Conservation (phyloP, 352 stramenopile species). For the Globisporangium perplexum region DNA sequence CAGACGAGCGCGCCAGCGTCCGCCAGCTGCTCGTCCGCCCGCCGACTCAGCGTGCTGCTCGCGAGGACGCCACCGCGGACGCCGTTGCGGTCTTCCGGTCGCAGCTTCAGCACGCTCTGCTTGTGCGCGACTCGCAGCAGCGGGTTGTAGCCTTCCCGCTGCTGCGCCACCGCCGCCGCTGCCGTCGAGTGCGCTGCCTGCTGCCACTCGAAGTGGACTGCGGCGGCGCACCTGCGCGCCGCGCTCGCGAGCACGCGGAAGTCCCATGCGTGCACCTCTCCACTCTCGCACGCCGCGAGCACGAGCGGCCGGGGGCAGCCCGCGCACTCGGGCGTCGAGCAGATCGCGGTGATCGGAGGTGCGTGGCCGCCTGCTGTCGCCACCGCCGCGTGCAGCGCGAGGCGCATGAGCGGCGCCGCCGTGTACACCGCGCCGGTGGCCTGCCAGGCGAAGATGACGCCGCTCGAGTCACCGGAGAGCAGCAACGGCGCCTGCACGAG, state of each 20-base stretch:
- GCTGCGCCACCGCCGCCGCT: background rate
- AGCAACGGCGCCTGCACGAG: conserved; percentile 27
- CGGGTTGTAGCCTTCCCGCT: conserved; percentile 17
- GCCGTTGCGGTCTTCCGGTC: conserved; percentile 13
- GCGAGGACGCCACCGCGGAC: background rate
- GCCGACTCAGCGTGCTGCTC: background rate
- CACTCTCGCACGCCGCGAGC: conserved; percentile 11
- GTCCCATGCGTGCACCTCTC: conserved; percentile 17
- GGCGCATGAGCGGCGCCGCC: conserved; percentile 22
- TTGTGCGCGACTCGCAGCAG: conserved; percentile 26
- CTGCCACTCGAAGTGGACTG: conserved; percentile 13
- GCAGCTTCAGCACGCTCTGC: conserved; percentile 21
- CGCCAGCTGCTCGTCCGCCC: background rate
- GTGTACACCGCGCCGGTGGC: conserved; percentile 18
- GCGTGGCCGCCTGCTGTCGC: background rate
- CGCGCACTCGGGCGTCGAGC: conserved; percentile 14
- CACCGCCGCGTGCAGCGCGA: conserved; percentile 4
- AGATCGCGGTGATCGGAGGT: conserved; percentile 21
- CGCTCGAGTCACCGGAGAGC: conserved; percentile 37
- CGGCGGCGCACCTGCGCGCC: conserved; percentile 11
- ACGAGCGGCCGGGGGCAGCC: conserved; percentile 11
- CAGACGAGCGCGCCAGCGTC: conserved; percentile 16
- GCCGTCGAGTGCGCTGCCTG: background rate
- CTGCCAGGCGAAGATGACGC: conserved; percentile 43
- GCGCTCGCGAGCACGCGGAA: conserved; percentile 14